Evolutionary conservation across 2,329 filamentous ascomycete species (phyloP), one percentile per base, ranked within the genome.

Genomic region (Aspergillus fructus): DNA sequence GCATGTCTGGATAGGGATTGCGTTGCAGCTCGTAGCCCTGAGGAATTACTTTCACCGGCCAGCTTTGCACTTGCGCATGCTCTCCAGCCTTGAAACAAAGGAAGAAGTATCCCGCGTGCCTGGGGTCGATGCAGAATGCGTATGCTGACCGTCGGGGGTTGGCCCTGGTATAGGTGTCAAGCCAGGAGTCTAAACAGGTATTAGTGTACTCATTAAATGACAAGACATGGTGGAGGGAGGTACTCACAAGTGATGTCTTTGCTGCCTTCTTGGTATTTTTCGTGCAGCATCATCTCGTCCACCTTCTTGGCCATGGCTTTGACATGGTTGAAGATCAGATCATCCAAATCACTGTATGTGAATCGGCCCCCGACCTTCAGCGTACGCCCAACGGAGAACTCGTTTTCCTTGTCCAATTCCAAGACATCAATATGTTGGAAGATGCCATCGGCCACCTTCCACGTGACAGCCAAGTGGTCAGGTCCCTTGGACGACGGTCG

Each of bases 281-380:
- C 93, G 74, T 97, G 89, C 64, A 89, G 85, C 82, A 91, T 94
- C 81, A 99, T 88, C 80, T 99, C 93, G 64, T 96, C 91, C 51
- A 97, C 93, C 82, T 99, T 99, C 76, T 89, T 90, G 17, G 92
- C 90, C 94, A 97, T 99, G 52, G 93, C 91, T 79, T 96, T 94
- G 71, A 99, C 91, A 72, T 99, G 94, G 69, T 94, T 90, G 71
- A 96, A 93, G 65, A 99, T 97, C 78, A 99, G 77, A 74, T 99
- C 94, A 76, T 99, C 94, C 60, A 99, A 81, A 87, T 99, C 94
- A 59, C 87, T 91, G 79, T 99, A 99, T 7, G 86, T 93, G 76
- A 92, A 93, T 73, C 93, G 93, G 66, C 90, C 90, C 34, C 87
- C 89, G 53, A 99, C 90, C 62, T 90, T 90, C 53, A 99, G 83